These are phyloP conservation scores for Cercospora sojina DNA, from an alignment of 2,329 filamentous ascomycete species.

Conservation along the genomic window DNA sequence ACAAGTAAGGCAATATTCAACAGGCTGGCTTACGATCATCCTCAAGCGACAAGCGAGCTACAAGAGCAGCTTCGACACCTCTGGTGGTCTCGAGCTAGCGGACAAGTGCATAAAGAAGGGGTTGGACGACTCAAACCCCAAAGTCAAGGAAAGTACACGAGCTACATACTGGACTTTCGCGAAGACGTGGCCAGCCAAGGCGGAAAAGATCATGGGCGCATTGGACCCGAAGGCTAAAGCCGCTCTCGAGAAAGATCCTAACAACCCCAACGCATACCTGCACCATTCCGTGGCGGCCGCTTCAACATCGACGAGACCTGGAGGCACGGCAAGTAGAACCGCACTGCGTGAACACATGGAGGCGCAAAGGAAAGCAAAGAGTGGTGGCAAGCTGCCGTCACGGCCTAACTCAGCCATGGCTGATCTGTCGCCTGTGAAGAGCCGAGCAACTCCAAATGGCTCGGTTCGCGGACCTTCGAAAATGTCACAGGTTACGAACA, in stretches of 20 bases:
- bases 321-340: constrained; percentile 50
- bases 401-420: constrained; percentile 60
- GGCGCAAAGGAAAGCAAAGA: constrained; percentile 63
- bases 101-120: constrained; percentile 89
- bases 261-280: constrained; percentile 66
- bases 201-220: constrained; percentile 72
- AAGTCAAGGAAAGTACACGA: constrained; percentile 82
- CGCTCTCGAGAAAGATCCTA: constrained; percentile 76
- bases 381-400: constrained; percentile 49
- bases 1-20: constrained; percentile 74
- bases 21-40: constrained; percentile 81
- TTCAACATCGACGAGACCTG: constrained; percentile 30
- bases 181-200: constrained; percentile 72
- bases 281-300: constrained; percentile 50
- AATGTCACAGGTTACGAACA: constrained; percentile 31
- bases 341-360: constrained; percentile 83
- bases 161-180: constrained; percentile 84
- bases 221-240: constrained; percentile 78
- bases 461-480: constrained; percentile 33
- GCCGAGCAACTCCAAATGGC: constrained; percentile 34
- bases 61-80: constrained; percentile 79
- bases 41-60: constrained; percentile 74
- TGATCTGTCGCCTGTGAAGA: constrained; percentile 50
- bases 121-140: constrained; percentile 83
- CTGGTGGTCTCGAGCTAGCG: constrained; percentile 75